A percentile compares a stretch with the other conserved stretches of the same genome.
Evolutionary conservation across 2,329 filamentous ascomycete species (phyloP).

Genomic region (Colletotrichum zoysiae): DNA sequence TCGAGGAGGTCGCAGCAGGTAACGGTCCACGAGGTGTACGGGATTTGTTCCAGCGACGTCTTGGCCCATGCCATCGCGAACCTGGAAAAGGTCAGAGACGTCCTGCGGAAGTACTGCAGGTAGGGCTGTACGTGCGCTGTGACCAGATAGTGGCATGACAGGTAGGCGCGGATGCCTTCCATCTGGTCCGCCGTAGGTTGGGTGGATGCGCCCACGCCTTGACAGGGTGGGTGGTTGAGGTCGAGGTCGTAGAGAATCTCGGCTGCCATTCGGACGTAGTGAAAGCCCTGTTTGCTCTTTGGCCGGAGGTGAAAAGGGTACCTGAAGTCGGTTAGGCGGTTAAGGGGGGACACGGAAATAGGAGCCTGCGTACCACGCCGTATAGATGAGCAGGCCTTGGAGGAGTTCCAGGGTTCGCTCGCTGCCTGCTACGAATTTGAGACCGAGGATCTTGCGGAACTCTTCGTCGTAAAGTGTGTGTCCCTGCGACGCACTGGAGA

Average conservation of each 20-base stretch:
- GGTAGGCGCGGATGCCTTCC: conserved; percentile 60
- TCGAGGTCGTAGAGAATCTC: conserved; percentile 65
- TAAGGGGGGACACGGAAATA: background rate
- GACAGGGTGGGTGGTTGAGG: conserved; percentile 56
- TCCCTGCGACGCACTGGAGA: conserved; percentile 61
- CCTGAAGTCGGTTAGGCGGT: conserved; percentile 50
- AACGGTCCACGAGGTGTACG: conserved; percentile 58
- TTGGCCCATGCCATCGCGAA: conserved; percentile 56
- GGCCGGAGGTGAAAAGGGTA: conserved; percentile 68
- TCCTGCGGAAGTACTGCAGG: conserved; percentile 37
- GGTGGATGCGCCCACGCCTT: conserved; percentile 42
- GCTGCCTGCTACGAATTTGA: conserved; percentile 68
- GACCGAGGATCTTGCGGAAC: conserved; percentile 67
- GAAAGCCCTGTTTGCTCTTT: conserved; percentile 61
- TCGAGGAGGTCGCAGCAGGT: conserved; percentile 61
- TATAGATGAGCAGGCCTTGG: conserved; percentile 69
- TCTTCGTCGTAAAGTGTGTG: conserved; percentile 69
- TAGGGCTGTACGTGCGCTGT: conserved; percentile 53
- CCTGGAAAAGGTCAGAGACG: conserved; percentile 46
- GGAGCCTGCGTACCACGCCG: conserved; percentile 61
- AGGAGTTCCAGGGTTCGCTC: conserved; percentile 69
- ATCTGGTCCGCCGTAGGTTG: conserved; percentile 50
- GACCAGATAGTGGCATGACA: conserved; percentile 58
- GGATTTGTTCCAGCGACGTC: conserved; percentile 47
- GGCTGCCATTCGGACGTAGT: conserved; percentile 65